A percentile compares a stretch with the other conserved stretches of the same genome.
phyloP scores from a whole-genome alignment of 495 filamentous ascomycete genomes.

The Trichoderma orchidacearum region DNA sequence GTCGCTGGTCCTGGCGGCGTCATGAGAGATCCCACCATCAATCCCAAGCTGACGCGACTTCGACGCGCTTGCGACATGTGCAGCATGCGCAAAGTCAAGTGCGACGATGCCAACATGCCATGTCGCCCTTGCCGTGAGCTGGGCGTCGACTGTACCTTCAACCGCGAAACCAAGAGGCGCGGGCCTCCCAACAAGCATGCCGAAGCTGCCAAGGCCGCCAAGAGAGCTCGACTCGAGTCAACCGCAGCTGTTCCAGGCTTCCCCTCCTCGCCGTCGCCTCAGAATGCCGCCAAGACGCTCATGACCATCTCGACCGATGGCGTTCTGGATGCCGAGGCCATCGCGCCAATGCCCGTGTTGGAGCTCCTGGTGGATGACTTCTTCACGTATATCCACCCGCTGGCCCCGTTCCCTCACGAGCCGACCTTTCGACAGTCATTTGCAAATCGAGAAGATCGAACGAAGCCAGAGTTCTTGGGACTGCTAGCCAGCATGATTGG shows the following conservation, averaged over 20 bases:
- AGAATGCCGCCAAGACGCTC: constrained; percentile 35
- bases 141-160: constrained; percentile 72
- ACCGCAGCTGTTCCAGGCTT: constrained; percentile 5
- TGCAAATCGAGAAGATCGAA: constrained; percentile 52
- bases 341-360: constrained; percentile 55
- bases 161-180: constrained; percentile 61
- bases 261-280: constrained; percentile 30
- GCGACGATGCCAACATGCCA: constrained; percentile 65
- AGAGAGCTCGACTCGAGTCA: constrained; percentile 44
- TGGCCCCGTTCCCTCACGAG: constrained; percentile 78
- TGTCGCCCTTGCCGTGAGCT: constrained; percentile 69
- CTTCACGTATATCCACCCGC: constrained; percentile 79
- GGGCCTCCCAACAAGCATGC: constrained; percentile 80
- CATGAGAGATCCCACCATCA: constrained; percentile 5
- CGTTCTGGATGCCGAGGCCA: constrained; percentile 49
- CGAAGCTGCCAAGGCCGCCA: constrained; percentile 50
- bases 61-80: constrained; percentile 78
- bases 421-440: constrained; percentile 68
- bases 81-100: constrained; percentile 81
- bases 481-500: constrained; percentile 75
- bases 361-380: constrained; percentile 69
- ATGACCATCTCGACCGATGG: constrained; percentile 21
- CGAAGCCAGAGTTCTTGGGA: constrained; percentile 55
- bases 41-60: constrained; percentile 36
- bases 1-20: not conserved